phyloP scores from a whole-genome alignment of 169 alveolate species.

The Neospora caninum region DNA sequence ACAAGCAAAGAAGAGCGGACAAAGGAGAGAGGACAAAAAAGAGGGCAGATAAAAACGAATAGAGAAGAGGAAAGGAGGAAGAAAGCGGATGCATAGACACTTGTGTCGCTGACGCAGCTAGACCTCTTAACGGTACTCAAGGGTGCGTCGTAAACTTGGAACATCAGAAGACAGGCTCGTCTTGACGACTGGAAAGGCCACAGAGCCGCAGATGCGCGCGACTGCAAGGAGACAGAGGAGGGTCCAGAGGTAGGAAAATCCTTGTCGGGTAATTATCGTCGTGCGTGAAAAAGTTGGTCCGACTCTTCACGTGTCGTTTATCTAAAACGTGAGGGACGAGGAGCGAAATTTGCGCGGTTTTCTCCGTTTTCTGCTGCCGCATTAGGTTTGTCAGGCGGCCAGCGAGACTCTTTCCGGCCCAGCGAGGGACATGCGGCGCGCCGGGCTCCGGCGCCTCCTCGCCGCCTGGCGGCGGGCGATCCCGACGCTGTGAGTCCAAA shows the following conservation, averaged over 20 bases:
- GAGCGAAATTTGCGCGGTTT: background rate
- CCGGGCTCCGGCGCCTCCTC: background rate
- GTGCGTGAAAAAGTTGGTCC: background rate
- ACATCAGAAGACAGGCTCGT: too few species aligned
- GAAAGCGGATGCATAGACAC: background rate
- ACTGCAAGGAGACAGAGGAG: too few species aligned
- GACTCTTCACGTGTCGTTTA: background rate
- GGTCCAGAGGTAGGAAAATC: background rate
- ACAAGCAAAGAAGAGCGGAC: background rate
- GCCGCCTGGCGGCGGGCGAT: background rate
- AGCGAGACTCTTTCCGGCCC: background rate
- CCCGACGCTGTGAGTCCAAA: background rate
- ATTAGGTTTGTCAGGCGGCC: background rate
- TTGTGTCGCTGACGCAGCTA: background rate
- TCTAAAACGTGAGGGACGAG: background rate
- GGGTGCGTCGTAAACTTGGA: background rate
- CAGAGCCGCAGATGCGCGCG: too few species aligned
- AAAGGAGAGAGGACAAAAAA: background rate
- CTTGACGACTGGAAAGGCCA: too few species aligned
- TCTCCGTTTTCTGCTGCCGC: background rate
- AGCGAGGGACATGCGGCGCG: slow-evolving; percentile 8
- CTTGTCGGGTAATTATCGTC: background rate
- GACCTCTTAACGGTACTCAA: background rate
- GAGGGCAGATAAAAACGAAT: background rate
- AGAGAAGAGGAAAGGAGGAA: too few species aligned